Evolutionary conservation across 140 eudicot genomes (phyloP), one percentile per base, ranked within the genome.

Genomic region (Stevia rebaudiana): DNA sequence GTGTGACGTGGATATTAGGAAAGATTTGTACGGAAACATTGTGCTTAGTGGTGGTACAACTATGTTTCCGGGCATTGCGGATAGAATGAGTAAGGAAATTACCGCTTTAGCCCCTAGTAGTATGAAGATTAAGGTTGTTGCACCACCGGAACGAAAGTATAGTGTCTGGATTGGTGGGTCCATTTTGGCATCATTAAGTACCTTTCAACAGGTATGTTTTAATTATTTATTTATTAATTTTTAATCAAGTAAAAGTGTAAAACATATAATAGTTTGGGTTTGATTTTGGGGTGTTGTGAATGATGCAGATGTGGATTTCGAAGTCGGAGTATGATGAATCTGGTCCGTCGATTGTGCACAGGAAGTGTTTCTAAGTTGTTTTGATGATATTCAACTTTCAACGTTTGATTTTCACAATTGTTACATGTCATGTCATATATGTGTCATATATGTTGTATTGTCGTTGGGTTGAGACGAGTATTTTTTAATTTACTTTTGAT

Each of bases 91-190:
- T 67, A 84, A 84, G 58, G 91, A 84, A 23, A 84, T 84, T 23
- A 81, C 84, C 3, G 92, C 92, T 1, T 65, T 84, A 41, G 92
- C 91, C 6, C 91, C 90, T 0, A 84, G 86, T 58, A 80, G 86
- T 82, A 84, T 84, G 90, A 84, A 84, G 75, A 84, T 84, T 55
- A 84, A 84, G 73, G 91, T 84, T 8, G 91, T 84, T n/a, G 91
- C 91, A 31, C 91, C 91, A n/a, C 91, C 91, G 0, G 91, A 84
- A 49, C 75, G 91, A 62, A 84, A 84, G 69, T 84, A 84, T 70
- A 84, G 91, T 78, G 91, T 81, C 72, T 84, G 91, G 91, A 84
- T 84, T 22, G 91, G 91, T 10, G 91, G 91, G 10, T 81, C 85
- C 36, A 81, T 84, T 48, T 55, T 84, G 55, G 87, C 92, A 3